Evolutionary conservation across 768 basidiomycete genomes (phyloP), one percentile per base, ranked within the genome.

Genomic region (Agrocybe praecox): DNA sequence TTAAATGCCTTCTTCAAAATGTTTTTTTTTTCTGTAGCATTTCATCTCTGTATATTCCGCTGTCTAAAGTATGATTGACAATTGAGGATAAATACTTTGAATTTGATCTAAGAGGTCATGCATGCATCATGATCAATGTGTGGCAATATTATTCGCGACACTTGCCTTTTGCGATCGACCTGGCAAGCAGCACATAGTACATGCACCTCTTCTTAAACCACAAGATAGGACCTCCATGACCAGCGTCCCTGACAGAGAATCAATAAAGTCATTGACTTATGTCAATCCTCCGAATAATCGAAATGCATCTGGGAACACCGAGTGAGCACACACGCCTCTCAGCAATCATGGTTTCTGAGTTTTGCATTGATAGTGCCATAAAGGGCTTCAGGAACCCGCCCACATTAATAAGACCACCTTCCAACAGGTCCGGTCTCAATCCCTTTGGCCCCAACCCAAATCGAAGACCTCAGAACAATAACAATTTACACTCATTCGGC

Each of bases 361-460:
- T 15, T 40, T 40, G 12, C 36, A 40, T 14, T 15, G 36, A 40
- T 40, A 40, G 36, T 49, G 18, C 48, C 10, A 3, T 8, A 12
- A 24, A 29, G 26, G 36, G 36, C 36, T 56, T 49, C 43, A 56
- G 51, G 49, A 46, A 46, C 14, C 4, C 26, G 7, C 42, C 55
- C 29, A 56, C 49, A 18, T 10, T 26, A 14, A 63, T 65, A 51
- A 19, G 8, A 4, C n/a, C 48, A 2, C 62, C 59, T 44, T 42
- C 24, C 42, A 62, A 56, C 44, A 40, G 10, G 14, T 17, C 53
- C 17, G 53, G 45, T 22, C 9, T 6, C 15, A 56, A 56, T 24
- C 55, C 55, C 19, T 56, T 18, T 49, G 33, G 49, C 40, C 3
- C 32, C 23, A 54, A 54, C 46, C 53, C 53, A 10, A 54, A 23